These are phyloP conservation scores for Moricandia moricandioides DNA, from an alignment of 345 rosid species.

Conservation along the genomic window DNA sequence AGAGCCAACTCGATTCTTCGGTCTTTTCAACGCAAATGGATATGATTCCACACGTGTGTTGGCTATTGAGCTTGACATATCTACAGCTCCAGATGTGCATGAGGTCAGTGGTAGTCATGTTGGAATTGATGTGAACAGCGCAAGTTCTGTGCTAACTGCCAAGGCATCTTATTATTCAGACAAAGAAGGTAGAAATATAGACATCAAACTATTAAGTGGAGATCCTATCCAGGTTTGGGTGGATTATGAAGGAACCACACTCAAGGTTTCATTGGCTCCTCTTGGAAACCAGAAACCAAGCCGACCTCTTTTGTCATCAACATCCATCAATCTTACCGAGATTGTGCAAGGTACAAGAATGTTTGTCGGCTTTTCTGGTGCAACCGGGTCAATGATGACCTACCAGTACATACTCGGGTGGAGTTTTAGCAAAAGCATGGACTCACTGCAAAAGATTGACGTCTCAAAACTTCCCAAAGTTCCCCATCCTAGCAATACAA, in stretches of 20 bases:
- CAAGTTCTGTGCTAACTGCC: slow-evolving; percentile 33
- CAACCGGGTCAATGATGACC: slow-evolving; percentile 43
- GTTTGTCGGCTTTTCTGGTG: slow-evolving; percentile 60
- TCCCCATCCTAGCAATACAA: too few relatives aligned
- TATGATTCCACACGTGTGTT: too few relatives aligned
- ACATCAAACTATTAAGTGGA: slow-evolving; percentile 42
- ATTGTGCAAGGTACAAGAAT: slow-evolving; percentile 40
- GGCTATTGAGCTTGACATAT: background rate
- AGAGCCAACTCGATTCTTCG: too few relatives aligned
- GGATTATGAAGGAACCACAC: slow-evolving; percentile 47
- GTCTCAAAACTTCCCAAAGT: slow-evolving; percentile 39
- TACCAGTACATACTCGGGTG: slow-evolving; percentile 38
- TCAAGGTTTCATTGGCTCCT: slow-evolving; percentile 53
- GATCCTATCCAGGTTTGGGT: slow-evolving; percentile 58
- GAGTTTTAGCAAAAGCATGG: slow-evolving; percentile 35
- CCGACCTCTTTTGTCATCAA: slow-evolving; percentile 49
- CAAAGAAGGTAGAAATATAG: slow-evolving; percentile 16
- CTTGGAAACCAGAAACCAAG: slow-evolving; percentile 34
- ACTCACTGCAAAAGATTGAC: slow-evolving; percentile 33
- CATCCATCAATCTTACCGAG: slow-evolving; percentile 40
- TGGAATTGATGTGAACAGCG: slow-evolving; percentile 45
- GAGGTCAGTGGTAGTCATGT: too few relatives aligned
- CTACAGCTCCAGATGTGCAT: background rate
- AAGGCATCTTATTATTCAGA: slow-evolving; percentile 46
- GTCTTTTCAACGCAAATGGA: too few relatives aligned